These are phyloP conservation scores for Phytophthora cryptogea DNA, from an alignment of 352 stramenopile species.

Conservation along the genomic window DNA sequence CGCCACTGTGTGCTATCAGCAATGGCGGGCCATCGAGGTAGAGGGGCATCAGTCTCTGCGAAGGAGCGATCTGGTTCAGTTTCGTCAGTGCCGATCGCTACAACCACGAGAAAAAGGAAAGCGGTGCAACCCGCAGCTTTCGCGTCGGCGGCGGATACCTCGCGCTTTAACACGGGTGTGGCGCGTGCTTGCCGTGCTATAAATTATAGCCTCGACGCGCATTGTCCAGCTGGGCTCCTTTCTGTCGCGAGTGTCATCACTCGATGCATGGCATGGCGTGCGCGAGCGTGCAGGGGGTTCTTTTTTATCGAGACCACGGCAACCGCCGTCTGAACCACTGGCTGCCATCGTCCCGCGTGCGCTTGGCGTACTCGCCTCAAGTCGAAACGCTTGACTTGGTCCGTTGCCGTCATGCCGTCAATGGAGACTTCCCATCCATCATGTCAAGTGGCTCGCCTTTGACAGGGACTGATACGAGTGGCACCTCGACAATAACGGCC, in stretches of 20 bases:
- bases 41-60: not conserved
- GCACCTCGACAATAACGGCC: not conserved
- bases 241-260: conserved; percentile 1
- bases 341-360: conserved; percentile 14
- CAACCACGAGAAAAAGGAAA: conserved; percentile 17
- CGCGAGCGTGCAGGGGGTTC: conserved; percentile 8
- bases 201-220: too few species aligned
- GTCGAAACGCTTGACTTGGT: conserved; percentile 1
- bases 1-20: not conserved
- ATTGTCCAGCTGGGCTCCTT: not conserved
- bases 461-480: not conserved
- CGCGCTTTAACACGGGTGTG: not conserved
- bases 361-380: not conserved
- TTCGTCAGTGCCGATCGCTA: not conserved
- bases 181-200: not conserved
- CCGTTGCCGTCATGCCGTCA: not conserved
- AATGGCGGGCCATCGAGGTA: not conserved
- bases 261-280: not conserved
- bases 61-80: not conserved
- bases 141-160: not conserved
- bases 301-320: conserved; percentile 24
- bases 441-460: not conserved
- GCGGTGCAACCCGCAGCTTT: not conserved
- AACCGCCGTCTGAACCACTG: conserved; percentile 17
- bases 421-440: not conserved